Conservation (phyloP, 768 basidiomycete genomes). For the Grammothele lineata region DNA sequence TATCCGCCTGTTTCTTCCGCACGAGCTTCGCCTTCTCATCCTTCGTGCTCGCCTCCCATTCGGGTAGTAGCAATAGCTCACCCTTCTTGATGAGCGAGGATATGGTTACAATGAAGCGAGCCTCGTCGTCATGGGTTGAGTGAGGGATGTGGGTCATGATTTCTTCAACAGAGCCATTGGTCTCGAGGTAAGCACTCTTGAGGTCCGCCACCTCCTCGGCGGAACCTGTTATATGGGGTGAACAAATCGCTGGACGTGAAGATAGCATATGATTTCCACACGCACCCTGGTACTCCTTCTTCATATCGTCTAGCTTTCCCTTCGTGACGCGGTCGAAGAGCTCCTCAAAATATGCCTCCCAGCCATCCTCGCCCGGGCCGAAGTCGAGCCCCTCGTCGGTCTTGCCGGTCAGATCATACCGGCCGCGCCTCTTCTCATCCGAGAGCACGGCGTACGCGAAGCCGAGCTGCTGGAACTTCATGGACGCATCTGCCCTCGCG, state of each 20-base stretch:
- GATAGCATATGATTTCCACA: too few relatives aligned
- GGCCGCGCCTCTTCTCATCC: constrained; percentile 67
- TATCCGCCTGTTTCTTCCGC: constrained; percentile 67
- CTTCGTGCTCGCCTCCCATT: constrained; percentile 69
- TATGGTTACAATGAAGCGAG: constrained; percentile 71
- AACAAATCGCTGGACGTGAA: neutral
- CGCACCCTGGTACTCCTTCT: constrained; percentile 88
- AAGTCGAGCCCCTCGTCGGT: constrained; percentile 78
- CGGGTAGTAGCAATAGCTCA: constrained; percentile 47
- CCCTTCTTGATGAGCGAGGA: constrained; percentile 61
- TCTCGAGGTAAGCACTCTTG: constrained; percentile 64
- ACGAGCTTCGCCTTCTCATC: constrained; percentile 78
- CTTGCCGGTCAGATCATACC: constrained; percentile 83
- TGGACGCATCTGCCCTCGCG: constrained; percentile 63
- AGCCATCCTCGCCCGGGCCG: constrained; percentile 75
- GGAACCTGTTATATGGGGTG: constrained; percentile 53
- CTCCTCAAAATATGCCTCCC: constrained; percentile 94
- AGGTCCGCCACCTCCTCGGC: constrained; percentile 81
- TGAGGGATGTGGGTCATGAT: constrained; percentile 89
- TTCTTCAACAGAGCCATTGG: constrained; percentile 68
- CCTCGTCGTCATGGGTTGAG: constrained; percentile 78
- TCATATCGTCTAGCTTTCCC: constrained; percentile 87
- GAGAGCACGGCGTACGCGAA: constrained; percentile 89
- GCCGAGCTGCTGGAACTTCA: constrained; percentile 87
- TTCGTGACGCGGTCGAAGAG: constrained; percentile 85